phyloP scores from a whole-genome alignment of 331 rosid genomes.

The Rhamnella rubrinervis region DNA sequence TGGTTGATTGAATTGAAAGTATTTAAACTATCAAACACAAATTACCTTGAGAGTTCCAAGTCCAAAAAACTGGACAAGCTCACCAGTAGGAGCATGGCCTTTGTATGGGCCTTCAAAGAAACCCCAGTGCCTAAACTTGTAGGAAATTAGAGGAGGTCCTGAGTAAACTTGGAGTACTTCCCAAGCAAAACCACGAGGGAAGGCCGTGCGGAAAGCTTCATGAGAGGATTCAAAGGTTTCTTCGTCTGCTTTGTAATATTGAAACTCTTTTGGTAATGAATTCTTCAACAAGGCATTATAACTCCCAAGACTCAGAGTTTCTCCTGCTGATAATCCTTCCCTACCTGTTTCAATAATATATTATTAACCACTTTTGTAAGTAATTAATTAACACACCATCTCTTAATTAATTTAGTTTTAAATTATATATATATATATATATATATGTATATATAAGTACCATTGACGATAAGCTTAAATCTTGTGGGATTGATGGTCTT shows the following conservation, averaged over 20 bases:
- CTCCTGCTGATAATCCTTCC: constrained; percentile 64
- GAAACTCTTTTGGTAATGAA: constrained; percentile 52
- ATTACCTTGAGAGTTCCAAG: too few species aligned
- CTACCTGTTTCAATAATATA: constrained; percentile 40
- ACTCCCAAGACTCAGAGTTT: constrained; percentile 55
- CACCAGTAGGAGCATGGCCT: constrained; percentile 9
- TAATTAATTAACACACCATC: too few species aligned
- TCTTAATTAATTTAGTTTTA: background rate
- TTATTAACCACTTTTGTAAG: background rate
- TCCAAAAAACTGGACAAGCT: too few species aligned
- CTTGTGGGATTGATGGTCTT: constrained; percentile 60
- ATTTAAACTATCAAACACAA: background rate
- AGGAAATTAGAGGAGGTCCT: constrained; percentile 68
- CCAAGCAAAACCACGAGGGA: constrained; percentile 90
- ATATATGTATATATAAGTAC: constrained; percentile 22
- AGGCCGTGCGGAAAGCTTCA: constrained; percentile 51
- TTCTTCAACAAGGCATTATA: constrained; percentile 61
- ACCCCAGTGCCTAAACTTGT: constrained; percentile 80
- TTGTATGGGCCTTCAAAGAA: constrained; percentile 75
- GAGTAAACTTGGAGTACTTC: constrained; percentile 61
- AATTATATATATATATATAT: background rate
- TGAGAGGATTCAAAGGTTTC: constrained; percentile 76
- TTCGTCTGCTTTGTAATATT: constrained; percentile 55
- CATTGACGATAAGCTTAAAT: constrained; percentile 64
- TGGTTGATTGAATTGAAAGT: background rate